Conservation (phyloP, 2,329 filamentous ascomycete genomes). For the Arthrobotrys megalospora region DNA sequence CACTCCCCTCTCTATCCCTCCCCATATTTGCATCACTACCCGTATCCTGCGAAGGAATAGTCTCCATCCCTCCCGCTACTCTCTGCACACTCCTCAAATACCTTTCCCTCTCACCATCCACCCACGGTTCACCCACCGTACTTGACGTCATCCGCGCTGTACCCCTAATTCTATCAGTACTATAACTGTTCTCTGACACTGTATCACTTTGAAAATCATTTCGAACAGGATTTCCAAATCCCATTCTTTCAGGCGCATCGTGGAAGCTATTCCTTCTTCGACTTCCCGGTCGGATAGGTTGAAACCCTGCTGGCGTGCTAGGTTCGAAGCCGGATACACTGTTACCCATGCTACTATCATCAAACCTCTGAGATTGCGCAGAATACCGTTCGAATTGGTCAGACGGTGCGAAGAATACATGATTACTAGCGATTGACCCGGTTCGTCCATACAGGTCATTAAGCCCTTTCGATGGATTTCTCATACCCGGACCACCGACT, state of each 20-base stretch:
- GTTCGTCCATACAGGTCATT: not conserved
- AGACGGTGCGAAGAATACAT: conserved; percentile 19
- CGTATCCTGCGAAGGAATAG: conserved; percentile 36
- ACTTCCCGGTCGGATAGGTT: not conserved
- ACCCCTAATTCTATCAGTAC: conserved; percentile 11
- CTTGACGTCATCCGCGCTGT: conserved; percentile 16
- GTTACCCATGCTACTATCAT: not conserved
- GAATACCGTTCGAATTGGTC: conserved; percentile 24
- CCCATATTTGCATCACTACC: conserved; percentile 22
- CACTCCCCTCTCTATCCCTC: conserved; percentile 16
- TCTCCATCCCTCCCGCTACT: conserved; percentile 34
- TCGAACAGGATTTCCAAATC: not conserved
- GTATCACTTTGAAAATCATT: conserved; percentile 3
- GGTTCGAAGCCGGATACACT: not conserved
- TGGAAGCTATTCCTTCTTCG: conserved; percentile 18
- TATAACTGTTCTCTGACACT: not conserved
- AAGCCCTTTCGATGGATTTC: not conserved
- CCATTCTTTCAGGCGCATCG: not conserved
- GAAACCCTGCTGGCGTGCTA: not conserved
- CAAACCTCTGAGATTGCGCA: conserved; percentile 9
- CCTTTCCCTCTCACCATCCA: conserved; percentile 41
- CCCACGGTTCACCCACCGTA: conserved; percentile 26
- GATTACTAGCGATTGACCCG: conserved; percentile 17
- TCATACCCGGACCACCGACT: not conserved
- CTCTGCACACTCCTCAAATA: conserved; percentile 34